Percentiles rank a stretch among this genome's conserved stretches.
Evolutionary conservation across 768 basidiomycete species (phyloP).

Genomic region (Floccularia luteovirens): DNA sequence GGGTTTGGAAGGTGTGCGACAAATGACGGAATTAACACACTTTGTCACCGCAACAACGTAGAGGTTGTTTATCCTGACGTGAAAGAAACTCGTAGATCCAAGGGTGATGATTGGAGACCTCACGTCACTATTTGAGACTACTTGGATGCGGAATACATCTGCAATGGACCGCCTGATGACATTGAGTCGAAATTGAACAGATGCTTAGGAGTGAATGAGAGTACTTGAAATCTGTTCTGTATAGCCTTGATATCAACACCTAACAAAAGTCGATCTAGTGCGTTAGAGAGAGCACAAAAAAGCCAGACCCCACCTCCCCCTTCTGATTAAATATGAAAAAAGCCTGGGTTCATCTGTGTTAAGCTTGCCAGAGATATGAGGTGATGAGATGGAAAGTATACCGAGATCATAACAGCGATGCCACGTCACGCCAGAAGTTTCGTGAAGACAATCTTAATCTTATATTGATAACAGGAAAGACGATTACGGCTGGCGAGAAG

Average conservation of each 20-base stretch:
- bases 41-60: conserved; percentile 96
- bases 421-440: too few species aligned
- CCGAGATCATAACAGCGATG: too few species aligned
- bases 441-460: too few species aligned
- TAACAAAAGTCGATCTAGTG: conserved; percentile 19
- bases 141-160: conserved; percentile 98
- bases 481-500: too few species aligned
- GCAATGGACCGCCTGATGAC: conserved; percentile 84
- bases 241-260: conserved; percentile 95
- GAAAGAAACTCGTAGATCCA: conserved; percentile 98
- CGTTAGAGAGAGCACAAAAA: conserved; percentile 1
- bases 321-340: conserved; percentile 99
- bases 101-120: conserved; percentile 96
- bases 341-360: conserved; percentile 41
- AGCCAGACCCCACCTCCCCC: conserved; percentile 70
- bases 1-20: not conserved
- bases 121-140: conserved; percentile 95
- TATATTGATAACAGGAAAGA: too few species aligned
- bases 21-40: conserved; percentile 31
- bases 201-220: conserved; percentile 11
- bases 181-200: not conserved
- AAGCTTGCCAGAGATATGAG: not conserved
- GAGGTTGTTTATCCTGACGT: conserved; percentile 91
- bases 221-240: conserved; percentile 96
- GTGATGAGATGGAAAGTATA: conserved; percentile 1